Evolutionary conservation across 2,329 filamentous ascomycete species (phyloP), one percentile per base, ranked within the genome.

Genomic region (Cladosporium cucumerinum): DNA sequence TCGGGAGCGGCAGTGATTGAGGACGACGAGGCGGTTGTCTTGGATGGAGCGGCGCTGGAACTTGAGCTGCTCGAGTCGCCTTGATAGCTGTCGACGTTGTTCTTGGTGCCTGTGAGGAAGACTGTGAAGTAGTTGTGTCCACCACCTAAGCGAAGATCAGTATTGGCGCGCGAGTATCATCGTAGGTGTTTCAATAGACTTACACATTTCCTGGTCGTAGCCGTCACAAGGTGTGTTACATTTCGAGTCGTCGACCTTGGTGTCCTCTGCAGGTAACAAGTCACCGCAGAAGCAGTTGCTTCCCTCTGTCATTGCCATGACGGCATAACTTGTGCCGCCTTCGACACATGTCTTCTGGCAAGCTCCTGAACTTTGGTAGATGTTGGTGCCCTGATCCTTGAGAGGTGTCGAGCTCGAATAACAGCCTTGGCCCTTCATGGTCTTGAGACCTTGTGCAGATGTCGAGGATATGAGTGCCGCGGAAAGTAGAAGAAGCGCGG

Each of bases 261-360:
- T 79, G 18, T 79, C 79, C 46, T 80, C 72, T 18, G 87, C 81
- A 0, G 93, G 93, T 57, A 93, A 83, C 65, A 82, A 77, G 68
- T 86, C 79, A 66, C 92, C 93, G 72, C 93, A 96, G 72, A 82
- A 91, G 78, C 93, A 97, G 68, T 86, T 78, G 21, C 82, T 80
- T 18, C 85, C 85, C 21, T 83, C 82, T 8, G 83, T 85, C 52
- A 91, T 78, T 34, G 83, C 91, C 71, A 88, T 86, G 8, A 92
- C 89, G 1, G 82, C 69, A 39, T 84, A 81, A 8, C 80, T 72
- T 0, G 77, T 72, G 28, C 30, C 11, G 25, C 16, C 51, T 2
- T 77, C 71, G 26, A 80, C 71, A 73, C 86, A 89, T 67, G 79
- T 75, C 23, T 76, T 70, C 68, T 85, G 82, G 69, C 86, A 89